Evolutionary conservation across 108 stramenopile species (phyloP), one percentile per base, ranked within the genome.

Genomic region (Nannochloropsis salina): DNA sequence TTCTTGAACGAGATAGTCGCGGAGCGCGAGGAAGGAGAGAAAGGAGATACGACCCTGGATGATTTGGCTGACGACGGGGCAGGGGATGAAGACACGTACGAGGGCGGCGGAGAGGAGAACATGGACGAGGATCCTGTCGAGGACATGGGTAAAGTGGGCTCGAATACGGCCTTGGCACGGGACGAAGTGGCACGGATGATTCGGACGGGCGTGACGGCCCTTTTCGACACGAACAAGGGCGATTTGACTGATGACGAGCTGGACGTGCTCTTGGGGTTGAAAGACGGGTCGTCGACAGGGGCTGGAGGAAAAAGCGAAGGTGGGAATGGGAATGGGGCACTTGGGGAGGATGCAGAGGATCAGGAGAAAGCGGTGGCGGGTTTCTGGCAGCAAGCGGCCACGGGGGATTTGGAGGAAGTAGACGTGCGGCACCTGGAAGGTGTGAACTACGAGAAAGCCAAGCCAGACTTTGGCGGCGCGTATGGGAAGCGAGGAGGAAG

Each of bases 1-100:
- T 94, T 90, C 83, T 86, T 95, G 18, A 93, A 94, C 84, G 86
- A 90, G 44, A 93, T 94, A 93, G 94, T 94, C 89, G 93, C 61
- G 86, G 93, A 84, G 82, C 90, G 90, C 9, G 89, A 92, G 42
- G 85, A 89, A 82, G 90, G 93, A 80, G 88, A 92, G 84, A 91
- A 91, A 11, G 87, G 90, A 20, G 88, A 92, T 82, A 80, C 41
- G 44, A 88, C 86, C 41, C 80, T 92, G 80, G 88, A 31, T 47
- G 86, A 45, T 85, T 83, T 40, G 86, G 85, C 9, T 31, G 82
- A 85, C 61, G 42, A 31, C 11, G 80, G 44, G 80, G 42, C 43
- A n/a, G 6, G 21, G 12, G 83, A 86, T 86, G 84, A 87, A 85
- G 47, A 92, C 80, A 81, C 51, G n/a, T 41, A 83, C 45, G 87